A percentile compares a stretch with the other conserved stretches of the same genome.
phyloP scores from a whole-genome alignment of 495 filamentous ascomycete species.

The Xylaria longipes region DNA sequence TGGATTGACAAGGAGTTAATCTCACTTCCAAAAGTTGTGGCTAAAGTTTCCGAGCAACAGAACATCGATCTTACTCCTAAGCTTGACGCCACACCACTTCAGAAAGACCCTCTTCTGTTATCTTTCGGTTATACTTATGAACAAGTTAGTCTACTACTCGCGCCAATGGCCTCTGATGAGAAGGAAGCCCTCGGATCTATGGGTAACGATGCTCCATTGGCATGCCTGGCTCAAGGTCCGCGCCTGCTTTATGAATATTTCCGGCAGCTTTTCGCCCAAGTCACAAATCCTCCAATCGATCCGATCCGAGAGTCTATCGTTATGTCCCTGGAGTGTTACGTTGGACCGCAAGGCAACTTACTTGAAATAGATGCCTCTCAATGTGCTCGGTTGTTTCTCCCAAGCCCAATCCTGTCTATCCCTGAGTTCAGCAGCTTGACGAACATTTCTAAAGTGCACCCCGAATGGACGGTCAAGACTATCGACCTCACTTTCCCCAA shows the following conservation, averaged over 20 bases:
- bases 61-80: constrained; percentile 65
- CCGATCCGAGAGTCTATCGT: constrained; percentile 98
- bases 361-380: constrained; percentile 93
- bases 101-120: constrained; percentile 83
- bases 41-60: constrained; percentile 37
- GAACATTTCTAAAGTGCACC: constrained; percentile 76
- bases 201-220: constrained; percentile 97
- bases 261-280: constrained; percentile 97
- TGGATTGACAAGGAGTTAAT: constrained; percentile 92
- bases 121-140: constrained; percentile 97
- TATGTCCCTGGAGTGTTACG: constrained; percentile 98
- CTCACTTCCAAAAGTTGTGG: constrained; percentile 74
- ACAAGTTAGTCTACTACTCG: constrained; percentile 92
- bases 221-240: constrained; percentile 87
- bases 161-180: constrained; percentile 97
- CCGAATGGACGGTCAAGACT: constrained; percentile 87
- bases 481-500: constrained; percentile 98
- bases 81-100: constrained; percentile 75
- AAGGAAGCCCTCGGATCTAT: constrained; percentile 99
- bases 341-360: constrained; percentile 96
- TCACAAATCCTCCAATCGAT: constrained; percentile 98
- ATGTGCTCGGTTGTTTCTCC: constrained; percentile 84
- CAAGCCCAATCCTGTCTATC: constrained; percentile 90
- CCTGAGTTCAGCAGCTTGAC: constrained; percentile 90
- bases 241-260: constrained; percentile 97